Base-by-base conservation (phyloP, 352 stramenopile species). In the Phytophthora brassicae region DNA sequence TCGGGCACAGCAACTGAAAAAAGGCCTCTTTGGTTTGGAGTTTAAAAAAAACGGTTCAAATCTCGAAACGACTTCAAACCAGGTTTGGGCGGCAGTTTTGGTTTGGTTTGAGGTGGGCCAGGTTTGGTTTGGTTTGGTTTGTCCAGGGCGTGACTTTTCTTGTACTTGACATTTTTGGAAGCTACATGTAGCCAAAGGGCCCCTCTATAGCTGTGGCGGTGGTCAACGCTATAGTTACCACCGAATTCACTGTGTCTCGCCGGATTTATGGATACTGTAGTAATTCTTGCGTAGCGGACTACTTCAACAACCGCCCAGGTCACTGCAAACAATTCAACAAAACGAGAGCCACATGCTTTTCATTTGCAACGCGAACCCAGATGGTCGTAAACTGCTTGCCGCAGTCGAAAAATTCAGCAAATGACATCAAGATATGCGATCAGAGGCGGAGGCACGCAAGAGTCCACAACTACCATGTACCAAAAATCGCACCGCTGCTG, bases 221-320 rank as follows among this genome's bases (percentile, higher is more conserved):
- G 38, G 38, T 44, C 36, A 54, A 24, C 28, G 43, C 17, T n/a
- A 24, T n/a, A 24, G 17, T 38, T 13, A 20, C 9, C 29, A 13
- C 17, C 16, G 4, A 29, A 16, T 11, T 36, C 26, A 38, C 49
- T 46, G 49, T 56, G 49, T 41, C 49, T 56, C 47, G 35, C 49
- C 33, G 49, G 26, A 56, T 56, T 56, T 35, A 47, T 1, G 17
- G 49, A 45, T 38, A n/a, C 13, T n/a, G 31, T 38, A 12, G 49
- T 46, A 42, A 46, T 7, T 23, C 35, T 45, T 44, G 20, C 28
- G 28, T 29, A 13, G 26, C 17, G 9, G 23, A 65, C 48, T 62
- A 66, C 63, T 70, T 70, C 63, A 70, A 70, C 56, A 28, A 63
- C 60, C 53, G 51, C 47, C 43, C 19, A 9, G 58, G 50, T n/a